Base-by-base conservation (phyloP, 108 stramenopile species). In the Fragilariopsis cylindrus region DNA sequence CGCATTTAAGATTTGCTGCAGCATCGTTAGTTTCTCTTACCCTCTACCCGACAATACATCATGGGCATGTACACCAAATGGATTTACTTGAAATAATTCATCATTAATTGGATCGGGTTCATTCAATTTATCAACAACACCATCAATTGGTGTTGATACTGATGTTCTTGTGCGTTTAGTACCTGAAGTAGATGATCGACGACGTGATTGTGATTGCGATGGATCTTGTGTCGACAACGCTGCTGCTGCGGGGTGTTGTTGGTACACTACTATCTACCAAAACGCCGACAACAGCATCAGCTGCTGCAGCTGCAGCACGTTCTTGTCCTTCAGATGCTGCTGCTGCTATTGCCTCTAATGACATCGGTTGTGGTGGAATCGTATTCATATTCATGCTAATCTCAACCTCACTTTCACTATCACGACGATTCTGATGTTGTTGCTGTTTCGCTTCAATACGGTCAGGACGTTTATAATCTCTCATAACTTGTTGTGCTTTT, bases 391-490 rank as follows among this genome's bases (percentile, higher is more conserved):
- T 30, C 30, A 30, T 30, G 2, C 30, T 30, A 30, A 30, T 30
- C 30, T 30, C 30, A 30, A 30, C 50, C 9, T 9, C 12, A 52
- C 0, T 9, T 13, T 52, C 9, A 9, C 50, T 52, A 8, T 39
- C 60, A 3, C 15, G 43, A 42, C 41, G 58, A 3, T 18, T 13
- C 13, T 50, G 67, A 4, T 68, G 67, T 39, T 68, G 67, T 16
- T 45, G 48, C 75, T 66, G 43, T 69, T 72, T 50, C 75, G 60
- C 72, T 82, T 85, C 87, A 57, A 89, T 57, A 42, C 88, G 84
- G 80, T 92, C 91, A 1, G 88, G 91, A 43, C 91, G 91, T 48
- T 87, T 84, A 64, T 87, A 85, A 69, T 92, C 91, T 18, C 91
- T 72, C 85, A 92, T 92, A 48, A 92, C 91, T 58, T 86, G 88